phyloP scores from a whole-genome alignment of 371 early-diverging fungal genomes.

The Actinomucor elegans region DNA sequence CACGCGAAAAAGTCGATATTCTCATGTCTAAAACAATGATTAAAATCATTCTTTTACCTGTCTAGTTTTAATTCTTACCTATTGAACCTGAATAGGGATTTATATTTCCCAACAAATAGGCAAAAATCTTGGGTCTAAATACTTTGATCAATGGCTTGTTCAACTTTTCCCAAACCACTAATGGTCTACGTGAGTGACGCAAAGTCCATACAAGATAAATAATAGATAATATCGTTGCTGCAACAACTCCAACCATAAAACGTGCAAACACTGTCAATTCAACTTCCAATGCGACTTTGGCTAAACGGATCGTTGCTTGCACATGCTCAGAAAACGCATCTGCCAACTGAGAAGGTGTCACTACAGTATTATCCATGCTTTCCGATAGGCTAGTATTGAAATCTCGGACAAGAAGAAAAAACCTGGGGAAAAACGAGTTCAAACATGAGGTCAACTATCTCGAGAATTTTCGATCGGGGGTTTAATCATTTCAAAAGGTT shows the following conservation, averaged over 20 bases:
- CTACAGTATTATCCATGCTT: not conserved
- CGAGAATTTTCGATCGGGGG: too few relatives aligned
- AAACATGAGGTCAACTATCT: too few relatives aligned
- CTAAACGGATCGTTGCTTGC: conserved; percentile 31
- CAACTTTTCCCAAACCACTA: conserved; percentile 45
- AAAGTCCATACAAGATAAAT: conserved; percentile 41
- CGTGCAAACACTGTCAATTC: conserved; percentile 54
- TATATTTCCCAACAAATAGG: conserved; percentile 28
- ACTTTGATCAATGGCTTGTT: conserved; percentile 46
- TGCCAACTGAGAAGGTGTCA: conserved; percentile 15
- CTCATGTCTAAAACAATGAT: conserved; percentile 34
- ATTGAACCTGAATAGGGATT: conserved; percentile 47
- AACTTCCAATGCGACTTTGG: conserved; percentile 38
- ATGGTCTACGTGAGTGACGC: conserved; percentile 39
- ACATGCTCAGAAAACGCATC: conserved; percentile 39
- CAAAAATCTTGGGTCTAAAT: conserved; percentile 43
- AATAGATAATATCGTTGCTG: conserved; percentile 33
- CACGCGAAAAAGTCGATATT: conserved; percentile 45
- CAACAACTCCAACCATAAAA: conserved; percentile 39
- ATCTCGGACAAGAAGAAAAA: not conserved
- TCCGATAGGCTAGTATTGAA: too few relatives aligned
- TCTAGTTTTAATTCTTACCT: conserved; percentile 22
- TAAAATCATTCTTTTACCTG: not conserved
- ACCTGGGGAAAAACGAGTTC: not conserved
- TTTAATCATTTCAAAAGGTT: too few relatives aligned